Percentiles rank a stretch among this genome's conserved stretches.
Evolutionary conservation across 169 alveolate genomes (phyloP).

Genomic region (Plasmodium cynomolgi): DNA sequence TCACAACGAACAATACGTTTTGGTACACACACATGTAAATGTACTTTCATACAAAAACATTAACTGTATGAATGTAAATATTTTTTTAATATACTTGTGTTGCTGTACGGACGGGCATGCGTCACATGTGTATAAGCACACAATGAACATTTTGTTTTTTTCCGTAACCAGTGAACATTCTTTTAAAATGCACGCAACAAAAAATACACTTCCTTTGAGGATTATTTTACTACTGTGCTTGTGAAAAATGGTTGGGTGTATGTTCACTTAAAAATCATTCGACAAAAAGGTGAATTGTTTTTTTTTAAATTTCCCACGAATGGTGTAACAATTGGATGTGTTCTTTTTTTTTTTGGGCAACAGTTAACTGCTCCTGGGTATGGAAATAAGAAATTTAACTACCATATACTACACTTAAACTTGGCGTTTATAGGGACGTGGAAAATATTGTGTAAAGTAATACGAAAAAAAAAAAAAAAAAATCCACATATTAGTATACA

Average conservation of each 20-base stretch:
- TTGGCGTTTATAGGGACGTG: background rate
- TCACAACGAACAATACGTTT: background rate
- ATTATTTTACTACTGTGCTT: background rate
- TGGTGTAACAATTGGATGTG: background rate
- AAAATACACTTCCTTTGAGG: background rate
- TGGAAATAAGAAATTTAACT: background rate
- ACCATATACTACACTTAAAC: background rate
- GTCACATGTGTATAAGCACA: background rate
- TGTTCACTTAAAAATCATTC: background rate
- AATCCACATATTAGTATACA: background rate
- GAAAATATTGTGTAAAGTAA: background rate
- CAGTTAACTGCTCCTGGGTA: background rate
- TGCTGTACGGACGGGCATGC: background rate
- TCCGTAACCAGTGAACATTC: background rate
- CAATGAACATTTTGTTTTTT: background rate
- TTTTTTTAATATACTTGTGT: background rate
- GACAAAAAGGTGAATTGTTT: background rate
- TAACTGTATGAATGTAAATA: background rate
- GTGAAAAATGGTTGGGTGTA: background rate
- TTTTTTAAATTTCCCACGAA: background rate
- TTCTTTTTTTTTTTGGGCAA: background rate
- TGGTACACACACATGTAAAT: slow-evolving; percentile 25
- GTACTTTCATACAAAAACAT: background rate
- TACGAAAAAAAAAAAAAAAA: background rate
- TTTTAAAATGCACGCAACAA: slow-evolving; percentile 14